Evolutionary conservation across 2,329 filamentous ascomycete genomes (phyloP), one percentile per base, ranked within the genome.

Genomic region (Cytospora leucostoma): DNA sequence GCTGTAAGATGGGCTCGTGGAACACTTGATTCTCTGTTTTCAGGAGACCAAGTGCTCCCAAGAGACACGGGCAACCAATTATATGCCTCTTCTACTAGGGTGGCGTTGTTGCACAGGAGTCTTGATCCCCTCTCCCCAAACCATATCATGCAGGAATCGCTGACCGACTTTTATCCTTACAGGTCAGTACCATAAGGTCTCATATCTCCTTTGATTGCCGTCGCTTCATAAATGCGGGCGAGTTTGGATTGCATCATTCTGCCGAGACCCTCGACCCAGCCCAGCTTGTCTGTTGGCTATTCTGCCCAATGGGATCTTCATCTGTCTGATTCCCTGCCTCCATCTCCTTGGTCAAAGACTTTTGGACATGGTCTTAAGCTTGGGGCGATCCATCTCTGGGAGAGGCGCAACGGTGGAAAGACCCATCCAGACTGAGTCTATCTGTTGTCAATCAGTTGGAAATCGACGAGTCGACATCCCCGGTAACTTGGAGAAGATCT

Each of bases 131-230:
- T 33, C 54, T 40, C 57, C 55, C 58, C 11, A 35, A 52, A 19
- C 49, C 61, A 61, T 58, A 64, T 64, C 49, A 58, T 66, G 64
- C 64, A 66, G 55, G 50, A 55, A 32, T 50, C 47, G 62, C 65
- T 65, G 65, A 66, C 65, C 65, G 65, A 66, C 62, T 59, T 62
- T 65, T 56, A 52, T 52, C 57, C 27, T 37, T 49, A 59, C 55
- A 66, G 65, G 62, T 64, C 55, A 66, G 62, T 65, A 37, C 56
- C 65, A 62, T 65, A 57, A 15, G 47, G 58, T 64, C 50, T 66
- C 62, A 61, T 62, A 62, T 54, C 53, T 61, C 51, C 44, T 59
- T 66, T 64, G 62, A 59, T 58, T 56, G n/a, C 55, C 13, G 49
- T 61, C 56, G 59, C 65, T 34, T 61, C 56, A 61, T 58, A 62